Percentiles rank a stretch among this genome's conserved stretches.
phyloP scores from a whole-genome alignment of 345 rosid genomes.

The Psidium friedrichsthalianum region DNA sequence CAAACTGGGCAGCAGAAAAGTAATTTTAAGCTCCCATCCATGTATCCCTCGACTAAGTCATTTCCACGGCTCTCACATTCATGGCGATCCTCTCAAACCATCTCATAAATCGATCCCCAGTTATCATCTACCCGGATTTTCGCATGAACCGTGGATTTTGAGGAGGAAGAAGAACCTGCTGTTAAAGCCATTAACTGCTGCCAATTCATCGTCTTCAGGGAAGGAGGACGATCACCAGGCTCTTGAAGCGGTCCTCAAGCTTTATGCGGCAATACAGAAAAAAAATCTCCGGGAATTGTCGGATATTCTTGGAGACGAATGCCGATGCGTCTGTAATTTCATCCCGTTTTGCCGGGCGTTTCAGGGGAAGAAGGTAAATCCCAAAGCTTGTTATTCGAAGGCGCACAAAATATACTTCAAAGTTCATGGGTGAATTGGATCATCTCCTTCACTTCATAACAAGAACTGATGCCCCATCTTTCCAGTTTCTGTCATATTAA shows the following conservation, averaged over 20 bases:
- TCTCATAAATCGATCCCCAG: background rate
- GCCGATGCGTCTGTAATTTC: slow-evolving; percentile 55
- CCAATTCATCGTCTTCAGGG: background rate
- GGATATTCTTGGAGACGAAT: slow-evolving; percentile 60
- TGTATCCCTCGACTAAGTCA: background rate
- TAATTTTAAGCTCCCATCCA: background rate
- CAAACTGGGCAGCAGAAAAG: background rate
- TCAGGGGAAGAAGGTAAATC: slow-evolving; percentile 61
- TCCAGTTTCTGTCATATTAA: background rate
- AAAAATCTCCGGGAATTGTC: slow-evolving; percentile 32
- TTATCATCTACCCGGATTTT: background rate
- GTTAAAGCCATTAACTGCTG: slow-evolving; percentile 1
- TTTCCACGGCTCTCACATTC: background rate
- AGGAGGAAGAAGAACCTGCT: background rate
- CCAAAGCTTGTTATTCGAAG: background rate
- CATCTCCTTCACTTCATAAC: background rate
- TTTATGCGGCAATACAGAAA: slow-evolving; percentile 39
- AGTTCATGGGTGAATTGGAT: background rate
- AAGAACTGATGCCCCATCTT: background rate
- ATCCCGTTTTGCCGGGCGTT: slow-evolving; percentile 31
- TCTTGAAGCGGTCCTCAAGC: slow-evolving; percentile 48
- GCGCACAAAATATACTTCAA: background rate
- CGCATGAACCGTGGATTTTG: background rate
- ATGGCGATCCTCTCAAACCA: background rate
- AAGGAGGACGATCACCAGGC: slow-evolving; percentile 26